Evolutionary conservation across 805 yeast species (phyloP), one percentile per base, ranked within the genome.

Genomic region (Teunomyces kruisii): DNA sequence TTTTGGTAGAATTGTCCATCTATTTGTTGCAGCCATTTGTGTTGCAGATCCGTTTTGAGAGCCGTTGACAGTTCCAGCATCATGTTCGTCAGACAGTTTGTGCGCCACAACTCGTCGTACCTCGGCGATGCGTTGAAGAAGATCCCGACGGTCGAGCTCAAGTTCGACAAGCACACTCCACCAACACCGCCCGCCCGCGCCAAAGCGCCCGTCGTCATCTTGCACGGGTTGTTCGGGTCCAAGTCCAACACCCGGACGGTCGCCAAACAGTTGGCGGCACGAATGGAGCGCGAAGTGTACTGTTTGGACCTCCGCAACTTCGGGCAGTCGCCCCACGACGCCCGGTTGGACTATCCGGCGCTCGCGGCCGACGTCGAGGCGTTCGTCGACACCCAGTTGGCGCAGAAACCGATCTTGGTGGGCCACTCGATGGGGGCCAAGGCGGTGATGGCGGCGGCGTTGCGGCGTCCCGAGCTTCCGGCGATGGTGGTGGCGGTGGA

Each of bases 401-500:
- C 46, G 17, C 53, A 59, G 9, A 74, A 76, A 41, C 85, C 88
- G 0, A 78, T 86, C n/a, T 47, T 86, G 14, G 67, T 86, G 13
- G 95, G 95, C 0, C 94, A 86, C 60, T 85, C 92, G 0, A 85
- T 88, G 94, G 99, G 99, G 6, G 99, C 96, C 4, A 91, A 92
- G 58, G 78, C 92, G 0, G 97, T 85, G 5, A 91, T 92, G 97
- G 90, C 94, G 0, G 71, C 86, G 4, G 84, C 88, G 0, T 68
- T 94, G 46, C 71, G 89, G 41, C 71, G 78, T 16, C 92, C 91
- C 0, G 76, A 79, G 0, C 53, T 83, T 9, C 81, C 83, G 5
- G 71, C 78, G 10, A 73, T 82, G 67, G 56, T 90, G 39, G 78
- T 91, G 3, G 70, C 89, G 5, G 96, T 94, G 6, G 99, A 92